phyloP scores from a whole-genome alignment of 2,329 filamentous ascomycete species.

The Sarocladiaceae sp. region DNA sequence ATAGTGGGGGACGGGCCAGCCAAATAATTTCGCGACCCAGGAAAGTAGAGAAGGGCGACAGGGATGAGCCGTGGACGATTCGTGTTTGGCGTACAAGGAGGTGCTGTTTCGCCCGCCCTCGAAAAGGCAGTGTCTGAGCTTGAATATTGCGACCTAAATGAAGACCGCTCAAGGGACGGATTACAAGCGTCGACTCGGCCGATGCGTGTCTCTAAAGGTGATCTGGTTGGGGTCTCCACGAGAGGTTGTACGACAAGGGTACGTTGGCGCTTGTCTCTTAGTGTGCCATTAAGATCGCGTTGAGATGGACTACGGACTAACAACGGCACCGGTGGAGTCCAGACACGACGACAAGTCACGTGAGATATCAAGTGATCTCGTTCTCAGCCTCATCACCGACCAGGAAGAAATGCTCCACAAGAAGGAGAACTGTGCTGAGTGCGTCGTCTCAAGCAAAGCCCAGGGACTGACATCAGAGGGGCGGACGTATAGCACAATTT shows the following conservation, averaged over 20 bases:
- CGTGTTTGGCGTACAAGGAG: background rate
- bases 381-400: too few species aligned
- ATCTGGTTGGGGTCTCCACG: too few species aligned
- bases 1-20: background rate
- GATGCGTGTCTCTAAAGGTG: too few species aligned
- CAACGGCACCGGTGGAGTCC: background rate
- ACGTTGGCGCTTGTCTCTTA: too few species aligned
- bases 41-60: background rate
- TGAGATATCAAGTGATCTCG: background rate
- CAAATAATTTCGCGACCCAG: constrained; percentile 1
- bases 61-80: background rate
- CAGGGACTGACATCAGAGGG: too few species aligned
- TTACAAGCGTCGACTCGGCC: too few species aligned
- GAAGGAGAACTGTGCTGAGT: too few species aligned
- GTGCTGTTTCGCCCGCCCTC: background rate
- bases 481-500: too few species aligned
- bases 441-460: too few species aligned
- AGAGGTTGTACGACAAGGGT: too few species aligned
- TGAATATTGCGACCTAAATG: background rate
- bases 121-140: background rate
- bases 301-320: background rate
- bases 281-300: background rate
- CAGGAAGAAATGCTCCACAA: background rate
- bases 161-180: too few species aligned
- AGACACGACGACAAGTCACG: background rate